These are phyloP conservation scores for Colletotrichum spaethianum DNA, from an alignment of 2,329 filamentous ascomycete species.

Conservation along the genomic window DNA sequence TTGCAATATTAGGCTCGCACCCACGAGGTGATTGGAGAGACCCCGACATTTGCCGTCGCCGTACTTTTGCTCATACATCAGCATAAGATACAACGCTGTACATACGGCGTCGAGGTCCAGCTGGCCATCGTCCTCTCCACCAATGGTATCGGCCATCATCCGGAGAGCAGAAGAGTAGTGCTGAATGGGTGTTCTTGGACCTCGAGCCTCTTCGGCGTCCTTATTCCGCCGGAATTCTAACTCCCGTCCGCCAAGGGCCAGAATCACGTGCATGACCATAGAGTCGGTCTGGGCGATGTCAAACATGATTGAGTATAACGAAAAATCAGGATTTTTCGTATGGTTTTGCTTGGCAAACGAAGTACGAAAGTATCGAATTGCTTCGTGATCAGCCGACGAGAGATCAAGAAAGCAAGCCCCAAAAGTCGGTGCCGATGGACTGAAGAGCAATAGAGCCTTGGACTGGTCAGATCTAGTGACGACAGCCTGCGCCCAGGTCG, in stretches of 20 bases:
- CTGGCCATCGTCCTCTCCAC: conserved; percentile 40
- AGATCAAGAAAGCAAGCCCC: conserved; percentile 46
- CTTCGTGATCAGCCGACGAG: conserved; percentile 50
- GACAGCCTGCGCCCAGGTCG: conserved; percentile 25
- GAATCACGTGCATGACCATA: conserved; percentile 54
- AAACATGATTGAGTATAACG: conserved; percentile 53
- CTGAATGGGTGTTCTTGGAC: conserved; percentile 42
- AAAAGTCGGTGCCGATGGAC: conserved; percentile 36
- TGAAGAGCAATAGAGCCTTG: conserved; percentile 26
- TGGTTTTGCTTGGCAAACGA: conserved; percentile 52
- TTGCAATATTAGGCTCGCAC: conserved; percentile 49
- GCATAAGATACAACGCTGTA: conserved; percentile 53
- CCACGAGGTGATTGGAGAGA: conserved; percentile 50
- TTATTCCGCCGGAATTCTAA: conserved; percentile 47
- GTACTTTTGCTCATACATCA: conserved; percentile 55
- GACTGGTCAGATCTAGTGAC: conserved; percentile 18
- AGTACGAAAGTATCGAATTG: conserved; percentile 54
- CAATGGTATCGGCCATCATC: conserved; percentile 49
- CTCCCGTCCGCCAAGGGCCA: conserved; percentile 51
- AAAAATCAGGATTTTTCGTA: conserved; percentile 54
- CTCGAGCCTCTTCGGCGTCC: conserved; percentile 17
- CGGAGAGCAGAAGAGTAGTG: conserved; percentile 52
- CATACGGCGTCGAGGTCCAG: conserved; percentile 50
- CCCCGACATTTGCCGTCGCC: conserved; percentile 51
- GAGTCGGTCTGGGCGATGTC: conserved; percentile 49